These are phyloP conservation scores for Ophiobolus disseminans DNA, from an alignment of 2,329 filamentous ascomycete genomes.

Conservation along the genomic window DNA sequence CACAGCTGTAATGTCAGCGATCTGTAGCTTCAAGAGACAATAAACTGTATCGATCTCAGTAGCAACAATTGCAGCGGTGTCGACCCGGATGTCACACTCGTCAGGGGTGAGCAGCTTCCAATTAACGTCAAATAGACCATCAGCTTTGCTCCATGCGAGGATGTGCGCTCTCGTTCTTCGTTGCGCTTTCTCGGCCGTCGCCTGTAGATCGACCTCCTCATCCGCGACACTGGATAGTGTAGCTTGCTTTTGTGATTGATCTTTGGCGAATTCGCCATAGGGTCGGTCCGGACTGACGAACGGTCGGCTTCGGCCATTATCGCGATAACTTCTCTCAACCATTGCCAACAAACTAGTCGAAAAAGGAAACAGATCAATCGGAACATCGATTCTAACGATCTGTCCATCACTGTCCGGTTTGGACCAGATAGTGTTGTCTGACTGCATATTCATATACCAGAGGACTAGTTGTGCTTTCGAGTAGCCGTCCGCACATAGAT, in stretches of 20 bases:
- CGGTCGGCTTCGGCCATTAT: constrained; percentile 18
- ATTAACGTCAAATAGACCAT: background rate
- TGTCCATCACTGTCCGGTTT: constrained; percentile 16
- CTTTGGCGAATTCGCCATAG: constrained; percentile 12
- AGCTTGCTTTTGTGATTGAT: constrained; percentile 4
- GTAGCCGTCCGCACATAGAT: constrained; percentile 34
- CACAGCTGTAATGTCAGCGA: constrained; percentile 5
- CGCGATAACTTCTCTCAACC: constrained; percentile 24
- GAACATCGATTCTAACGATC: constrained; percentile 27
- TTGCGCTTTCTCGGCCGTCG: too few species aligned
- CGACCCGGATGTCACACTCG: constrained; percentile 25
- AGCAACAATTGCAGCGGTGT: too few species aligned
- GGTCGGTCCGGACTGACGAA: constrained; percentile 28
- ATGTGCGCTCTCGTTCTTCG: too few species aligned
- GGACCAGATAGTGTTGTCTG: constrained; percentile 28
- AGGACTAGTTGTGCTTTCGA: constrained; percentile 25
- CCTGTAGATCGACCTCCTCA: too few species aligned
- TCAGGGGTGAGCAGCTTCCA: constrained; percentile 20
- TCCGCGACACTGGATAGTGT: constrained; percentile 10
- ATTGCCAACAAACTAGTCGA: constrained; percentile 26
- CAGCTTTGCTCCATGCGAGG: too few species aligned
- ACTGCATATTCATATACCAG: constrained; percentile 30
- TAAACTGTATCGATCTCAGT: too few species aligned
- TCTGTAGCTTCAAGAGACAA: too few species aligned
- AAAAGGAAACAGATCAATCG: constrained; percentile 20